A percentile compares a stretch with the other conserved stretches of the same genome.
Evolutionary conservation across 257 asterid species (phyloP).

Genomic region (Nyctanthes arbortristis): DNA sequence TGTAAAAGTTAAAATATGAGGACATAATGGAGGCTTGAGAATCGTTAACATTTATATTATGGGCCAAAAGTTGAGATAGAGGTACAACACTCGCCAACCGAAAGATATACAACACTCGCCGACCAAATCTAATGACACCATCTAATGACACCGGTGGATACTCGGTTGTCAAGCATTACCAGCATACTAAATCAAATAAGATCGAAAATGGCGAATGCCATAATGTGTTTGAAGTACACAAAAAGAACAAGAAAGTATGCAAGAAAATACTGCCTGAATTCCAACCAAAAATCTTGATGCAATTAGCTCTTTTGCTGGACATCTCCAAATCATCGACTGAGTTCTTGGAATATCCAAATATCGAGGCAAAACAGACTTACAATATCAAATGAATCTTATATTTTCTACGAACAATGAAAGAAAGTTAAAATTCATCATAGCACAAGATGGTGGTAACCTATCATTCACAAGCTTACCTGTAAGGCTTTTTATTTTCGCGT

Average conservation of each 20-base stretch:
- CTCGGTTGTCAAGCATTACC: neutral
- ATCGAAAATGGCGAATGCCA: neutral
- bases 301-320: too few relatives aligned
- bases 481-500: neutral
- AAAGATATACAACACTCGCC: too few relatives aligned
- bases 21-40: too few relatives aligned
- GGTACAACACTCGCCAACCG: too few relatives aligned
- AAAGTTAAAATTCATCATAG: neutral
- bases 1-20: too few relatives aligned
- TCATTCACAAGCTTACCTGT: neutral
- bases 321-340: neutral
- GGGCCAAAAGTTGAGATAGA: too few relatives aligned
- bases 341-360: neutral
- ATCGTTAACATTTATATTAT: too few relatives aligned
- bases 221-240: too few relatives aligned
- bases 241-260: too few relatives aligned
- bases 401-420: neutral
- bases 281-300: neutral
- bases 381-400: neutral
- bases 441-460: neutral
- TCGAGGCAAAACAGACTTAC: neutral
- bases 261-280: neutral
- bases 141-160: too few relatives aligned
- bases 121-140: too few relatives aligned
- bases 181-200: neutral